A percentile compares a stretch with the other conserved stretches of the same genome.
These are phyloP conservation scores for Teratosphaeria zuluensis DNA, from an alignment of 2,329 filamentous ascomycete genomes.

Conservation along the genomic window DNA sequence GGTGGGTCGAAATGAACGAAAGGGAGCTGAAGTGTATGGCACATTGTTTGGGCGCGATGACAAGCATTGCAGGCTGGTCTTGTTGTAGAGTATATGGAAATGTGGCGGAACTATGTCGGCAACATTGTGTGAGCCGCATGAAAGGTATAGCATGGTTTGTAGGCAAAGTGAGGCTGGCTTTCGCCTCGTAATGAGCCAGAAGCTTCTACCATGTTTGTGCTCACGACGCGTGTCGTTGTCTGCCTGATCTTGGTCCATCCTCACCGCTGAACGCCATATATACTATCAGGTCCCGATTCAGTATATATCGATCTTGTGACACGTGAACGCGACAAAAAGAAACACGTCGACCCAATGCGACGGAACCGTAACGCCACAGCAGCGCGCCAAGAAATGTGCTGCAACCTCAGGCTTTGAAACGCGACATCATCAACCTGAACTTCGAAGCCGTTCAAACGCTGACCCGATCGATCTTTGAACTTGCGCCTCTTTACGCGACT, in stretches of 20 bases:
- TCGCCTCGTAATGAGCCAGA: background rate
- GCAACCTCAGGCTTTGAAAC: background rate
- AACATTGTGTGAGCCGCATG: background rate
- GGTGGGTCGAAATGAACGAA: conserved; percentile 3
- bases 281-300: background rate
- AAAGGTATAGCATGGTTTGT: background rate
- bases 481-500: background rate
- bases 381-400: background rate
- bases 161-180: background rate
- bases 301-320: background rate
- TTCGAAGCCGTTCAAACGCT: background rate
- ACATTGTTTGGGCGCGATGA: background rate
- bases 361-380: background rate
- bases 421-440: background rate
- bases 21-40: conserved; percentile 1
- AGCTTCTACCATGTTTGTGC: background rate
- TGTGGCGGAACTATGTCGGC: background rate
- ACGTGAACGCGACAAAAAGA: background rate
- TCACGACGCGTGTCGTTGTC: background rate
- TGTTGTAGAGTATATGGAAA: background rate
- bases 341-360: background rate
- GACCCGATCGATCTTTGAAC: background rate
- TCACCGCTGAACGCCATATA: background rate
- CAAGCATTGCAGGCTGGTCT: background rate
- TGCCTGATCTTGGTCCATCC: background rate